phyloP scores from a whole-genome alignment of 148 eudicot genomes.

The Camellia granthamiana region DNA sequence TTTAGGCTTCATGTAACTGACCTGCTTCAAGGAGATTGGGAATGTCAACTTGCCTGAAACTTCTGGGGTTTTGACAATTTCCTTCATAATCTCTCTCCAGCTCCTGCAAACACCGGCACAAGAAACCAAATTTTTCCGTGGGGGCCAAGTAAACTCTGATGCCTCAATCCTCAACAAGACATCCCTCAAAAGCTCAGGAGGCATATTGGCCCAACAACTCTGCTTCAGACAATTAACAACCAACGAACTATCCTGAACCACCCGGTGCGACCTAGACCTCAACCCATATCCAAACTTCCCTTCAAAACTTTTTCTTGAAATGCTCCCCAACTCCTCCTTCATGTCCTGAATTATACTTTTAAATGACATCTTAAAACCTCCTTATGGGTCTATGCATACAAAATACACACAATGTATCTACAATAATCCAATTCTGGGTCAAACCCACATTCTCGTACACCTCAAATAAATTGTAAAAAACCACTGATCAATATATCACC shows the following conservation, averaged over 20 bases:
- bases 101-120: slow-evolving; percentile 90
- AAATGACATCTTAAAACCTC: slow-evolving; percentile 46
- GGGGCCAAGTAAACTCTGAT: slow-evolving; percentile 74
- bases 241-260: slow-evolving; percentile 56
- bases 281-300: slow-evolving; percentile 53
- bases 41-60: slow-evolving; percentile 69
- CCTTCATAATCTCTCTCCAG: slow-evolving; percentile 87
- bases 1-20: slow-evolving; percentile 14
- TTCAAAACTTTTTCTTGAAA: slow-evolving; percentile 77
- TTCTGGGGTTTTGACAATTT: slow-evolving; percentile 65
- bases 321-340: slow-evolving; percentile 78
- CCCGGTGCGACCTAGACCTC: slow-evolving; percentile 75
- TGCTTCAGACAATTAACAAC: slow-evolving; percentile 66
- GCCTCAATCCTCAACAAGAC: slow-evolving; percentile 79
- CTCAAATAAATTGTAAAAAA: not conserved
- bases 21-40: slow-evolving; percentile 97
- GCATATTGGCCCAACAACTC: slow-evolving; percentile 95
- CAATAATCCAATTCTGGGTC: not conserved
- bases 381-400: slow-evolving; percentile 8
- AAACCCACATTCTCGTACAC: not conserved
- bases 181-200: slow-evolving; percentile 85
- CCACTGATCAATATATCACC: not conserved
- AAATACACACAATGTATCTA: not conserved
- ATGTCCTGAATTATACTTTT: slow-evolving; percentile 70
- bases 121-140: slow-evolving; percentile 61